A percentile compares a stretch with the other conserved stretches of the same genome.
phyloP scores from a whole-genome alignment of 805 yeast genomes.

The Candida ovalis region DNA sequence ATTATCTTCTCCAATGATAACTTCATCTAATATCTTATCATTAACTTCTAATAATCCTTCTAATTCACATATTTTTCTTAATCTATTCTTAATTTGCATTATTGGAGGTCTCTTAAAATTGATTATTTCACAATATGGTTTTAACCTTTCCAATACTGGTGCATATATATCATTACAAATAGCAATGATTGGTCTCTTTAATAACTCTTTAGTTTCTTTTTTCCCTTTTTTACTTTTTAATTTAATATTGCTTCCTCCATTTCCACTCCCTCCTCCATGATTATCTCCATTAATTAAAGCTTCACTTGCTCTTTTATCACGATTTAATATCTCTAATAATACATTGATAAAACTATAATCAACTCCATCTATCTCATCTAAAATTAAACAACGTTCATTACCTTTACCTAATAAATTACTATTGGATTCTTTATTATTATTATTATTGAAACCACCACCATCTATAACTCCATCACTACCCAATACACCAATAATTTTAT shows the following conservation, averaged over 20 bases:
- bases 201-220: slow-evolving; percentile 25
- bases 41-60: slow-evolving; percentile 49
- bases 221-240: slow-evolving; percentile 23
- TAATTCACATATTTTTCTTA: slow-evolving; percentile 46
- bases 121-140: slow-evolving; percentile 70
- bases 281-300: slow-evolving; percentile 24
- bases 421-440: background rate
- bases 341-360: slow-evolving; percentile 61
- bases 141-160: slow-evolving; percentile 66
- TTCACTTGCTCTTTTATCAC: slow-evolving; percentile 53
- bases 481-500: slow-evolving; percentile 57
- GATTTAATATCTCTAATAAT: slow-evolving; percentile 51
- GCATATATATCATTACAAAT: slow-evolving; percentile 87
- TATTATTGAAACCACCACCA: slow-evolving; percentile 42
- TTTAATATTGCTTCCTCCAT: slow-evolving; percentile 15
- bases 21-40: slow-evolving; percentile 52
- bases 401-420: slow-evolving; percentile 34
- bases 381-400: slow-evolving; percentile 74
- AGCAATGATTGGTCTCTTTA: slow-evolving; percentile 84
- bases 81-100: slow-evolving; percentile 41
- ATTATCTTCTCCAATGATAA: slow-evolving; percentile 69
- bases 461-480: slow-evolving; percentile 34
- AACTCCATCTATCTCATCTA: slow-evolving; percentile 88
- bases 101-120: slow-evolving; percentile 57
- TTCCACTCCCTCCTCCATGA: background rate